Evolutionary conservation across 139 green algal genomes (phyloP), one percentile per base, ranked within the genome.

Genomic region (Spirogloea muscicola): DNA sequence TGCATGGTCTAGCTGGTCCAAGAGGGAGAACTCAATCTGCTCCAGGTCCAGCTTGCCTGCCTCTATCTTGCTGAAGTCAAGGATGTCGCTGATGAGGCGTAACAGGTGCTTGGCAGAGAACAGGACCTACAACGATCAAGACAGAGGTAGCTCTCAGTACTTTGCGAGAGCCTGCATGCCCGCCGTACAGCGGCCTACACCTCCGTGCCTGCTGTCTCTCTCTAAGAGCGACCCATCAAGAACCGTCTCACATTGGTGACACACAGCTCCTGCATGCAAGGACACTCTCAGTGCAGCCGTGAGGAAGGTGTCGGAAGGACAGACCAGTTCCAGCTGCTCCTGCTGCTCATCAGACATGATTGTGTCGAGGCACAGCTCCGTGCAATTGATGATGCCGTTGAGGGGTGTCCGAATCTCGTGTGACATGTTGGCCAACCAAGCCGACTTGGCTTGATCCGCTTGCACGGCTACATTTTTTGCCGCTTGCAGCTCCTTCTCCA

Each of bases 61-160:
- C 57, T 76, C 68, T 31, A 76, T 76, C 29, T 76, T 76, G 49
- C 51, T 70, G 51, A 76, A 76, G 29, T 76, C 68, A 33, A 76
- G 25, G 25, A 76, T 76, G 34, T 76, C 68, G 46, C n/a, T 70
- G 59, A 76, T 76, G 27, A 76, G 33, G 57, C 51, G 49, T 36
- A 76, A 7, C 4, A 76, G 68, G 42, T 76, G 68, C 68, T 76
- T 69, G 48, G 68, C 68, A 36, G 68, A 76, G 31, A 72, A 76
- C 34, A 74, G 25, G 18, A 46, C 65, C 65, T 74, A 46, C 38
- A 51, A 18, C n/a, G n/a, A n/a, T n/a, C n/a, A n/a, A n/a, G n/a
- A n/a, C n/a, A n/a, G n/a, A n/a, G n/a, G n/a, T n/a, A n/a, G n/a
- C n/a, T n/a, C n/a, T n/a, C n/a, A n/a, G n/a, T n/a, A n/a, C n/a